Conservation (phyloP, 169 alveolate genomes). For the Cryptosporidium sp. region DNA sequence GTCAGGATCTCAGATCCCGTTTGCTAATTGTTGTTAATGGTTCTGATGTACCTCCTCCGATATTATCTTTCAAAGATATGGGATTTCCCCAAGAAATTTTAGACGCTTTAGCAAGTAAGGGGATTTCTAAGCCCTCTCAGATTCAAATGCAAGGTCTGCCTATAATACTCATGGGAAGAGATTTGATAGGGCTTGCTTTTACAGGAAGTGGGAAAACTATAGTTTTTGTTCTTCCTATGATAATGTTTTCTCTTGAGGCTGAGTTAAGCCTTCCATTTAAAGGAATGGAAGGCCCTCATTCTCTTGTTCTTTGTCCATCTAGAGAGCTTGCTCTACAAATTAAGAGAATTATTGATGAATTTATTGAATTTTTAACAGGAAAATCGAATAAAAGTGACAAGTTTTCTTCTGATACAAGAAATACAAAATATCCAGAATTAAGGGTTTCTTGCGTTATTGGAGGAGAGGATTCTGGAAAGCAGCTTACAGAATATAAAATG, state of each 20-base stretch:
- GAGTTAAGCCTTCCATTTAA: constrained; percentile 84
- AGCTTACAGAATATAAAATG: constrained; percentile 39
- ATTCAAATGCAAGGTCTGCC: constrained; percentile 95
- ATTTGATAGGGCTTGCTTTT: constrained; percentile 93
- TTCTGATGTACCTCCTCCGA: constrained; percentile 92
- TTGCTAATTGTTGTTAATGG: constrained; percentile 90
- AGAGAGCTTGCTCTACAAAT: constrained; percentile 94
- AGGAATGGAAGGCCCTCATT: constrained; percentile 92
- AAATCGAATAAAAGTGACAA: constrained; percentile 50
- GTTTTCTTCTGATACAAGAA: background rate
- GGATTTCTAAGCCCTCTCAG: constrained; percentile 91
- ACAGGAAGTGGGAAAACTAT: constrained; percentile 94
- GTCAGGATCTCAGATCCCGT: constrained; percentile 78
- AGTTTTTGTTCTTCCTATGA: constrained; percentile 92
- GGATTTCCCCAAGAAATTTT: constrained; percentile 90
- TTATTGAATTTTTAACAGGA: constrained; percentile 79
- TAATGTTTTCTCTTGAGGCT: constrained; percentile 89
- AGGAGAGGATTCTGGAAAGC: constrained; percentile 78
- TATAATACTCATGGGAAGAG: constrained; percentile 89
- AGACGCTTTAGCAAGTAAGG: constrained; percentile 85
- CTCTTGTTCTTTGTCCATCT: constrained; percentile 93
- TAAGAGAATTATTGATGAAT: constrained; percentile 86
- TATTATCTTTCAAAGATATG: constrained; percentile 91
- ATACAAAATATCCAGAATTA: constrained; percentile 79
- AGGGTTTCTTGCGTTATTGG: constrained; percentile 86